Evolutionary conservation across 2,329 filamentous ascomycete species (phyloP).

Genomic region (Colletotrichum spaethianum): DNA sequence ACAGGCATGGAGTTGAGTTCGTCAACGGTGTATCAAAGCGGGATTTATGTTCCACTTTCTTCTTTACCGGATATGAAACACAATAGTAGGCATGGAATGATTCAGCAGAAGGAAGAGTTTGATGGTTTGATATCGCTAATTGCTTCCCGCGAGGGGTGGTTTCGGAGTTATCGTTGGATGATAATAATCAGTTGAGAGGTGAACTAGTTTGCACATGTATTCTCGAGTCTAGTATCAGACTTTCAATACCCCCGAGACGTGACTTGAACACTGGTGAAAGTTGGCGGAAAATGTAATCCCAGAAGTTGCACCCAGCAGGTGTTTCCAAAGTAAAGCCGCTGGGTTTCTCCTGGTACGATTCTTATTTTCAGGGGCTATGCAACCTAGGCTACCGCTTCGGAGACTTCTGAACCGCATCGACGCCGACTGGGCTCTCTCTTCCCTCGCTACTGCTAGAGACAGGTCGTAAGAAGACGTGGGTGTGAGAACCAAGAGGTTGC

Average conservation of each 20-base stretch:
- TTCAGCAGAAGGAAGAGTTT: too few species aligned
- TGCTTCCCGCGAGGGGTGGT: too few species aligned
- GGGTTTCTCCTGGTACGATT: neutral
- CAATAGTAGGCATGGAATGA: too few species aligned
- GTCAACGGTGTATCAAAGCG: neutral
- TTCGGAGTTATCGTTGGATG: too few species aligned
- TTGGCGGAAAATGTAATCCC: neutral
- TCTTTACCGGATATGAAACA: too few species aligned
- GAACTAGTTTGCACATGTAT: neutral
- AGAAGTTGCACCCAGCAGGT: neutral
- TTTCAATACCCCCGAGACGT: neutral
- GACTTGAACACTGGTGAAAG: neutral
- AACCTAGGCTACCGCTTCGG: slow-evolving; percentile 83
- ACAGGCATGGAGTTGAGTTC: neutral
- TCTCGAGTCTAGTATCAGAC: neutral
- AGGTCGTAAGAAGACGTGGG: neutral
- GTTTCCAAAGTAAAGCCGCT: neutral
- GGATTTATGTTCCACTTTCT: too few species aligned
- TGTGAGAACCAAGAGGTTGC: neutral
- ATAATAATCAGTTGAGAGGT: neutral
- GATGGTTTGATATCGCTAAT: too few species aligned
- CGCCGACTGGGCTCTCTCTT: slow-evolving; percentile 70
- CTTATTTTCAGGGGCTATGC: slow-evolving; percentile 10
- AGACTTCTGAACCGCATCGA: slow-evolving; percentile 72
- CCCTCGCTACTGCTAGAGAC: slow-evolving; percentile 52